Evolutionary conservation across 2,329 filamentous ascomycete species (phyloP).

Genomic region (Fusarium veterinarium): DNA sequence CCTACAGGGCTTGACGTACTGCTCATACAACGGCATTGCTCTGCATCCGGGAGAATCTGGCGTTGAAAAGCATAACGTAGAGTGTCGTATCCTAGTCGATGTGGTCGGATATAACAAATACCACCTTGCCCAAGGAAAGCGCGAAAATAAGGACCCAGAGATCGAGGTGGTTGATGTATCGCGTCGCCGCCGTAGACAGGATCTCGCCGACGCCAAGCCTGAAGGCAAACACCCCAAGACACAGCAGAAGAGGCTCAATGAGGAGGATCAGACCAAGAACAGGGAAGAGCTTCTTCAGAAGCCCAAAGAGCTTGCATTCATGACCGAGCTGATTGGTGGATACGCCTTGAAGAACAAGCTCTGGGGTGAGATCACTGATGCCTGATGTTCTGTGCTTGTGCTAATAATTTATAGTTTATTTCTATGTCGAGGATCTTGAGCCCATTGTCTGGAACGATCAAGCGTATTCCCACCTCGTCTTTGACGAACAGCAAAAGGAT

Average conservation of each 20-base stretch:
- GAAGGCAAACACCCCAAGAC: conserved; percentile 16
- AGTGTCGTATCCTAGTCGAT: conserved; percentile 56
- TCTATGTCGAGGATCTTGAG: conserved; percentile 56
- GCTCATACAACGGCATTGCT: conserved; percentile 56
- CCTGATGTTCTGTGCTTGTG: not conserved
- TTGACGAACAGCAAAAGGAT: conserved; percentile 60
- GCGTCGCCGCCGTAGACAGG: not conserved
- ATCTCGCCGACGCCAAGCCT: conserved; percentile 7
- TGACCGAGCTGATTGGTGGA: conserved; percentile 56
- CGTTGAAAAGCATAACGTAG: conserved; percentile 52
- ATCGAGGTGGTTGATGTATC: conserved; percentile 39
- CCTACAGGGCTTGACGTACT: conserved; percentile 55
- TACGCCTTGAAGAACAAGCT: conserved; percentile 60
- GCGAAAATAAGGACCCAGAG: conserved; percentile 50
- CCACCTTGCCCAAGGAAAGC: conserved; percentile 50
- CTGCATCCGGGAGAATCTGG: conserved; percentile 37
- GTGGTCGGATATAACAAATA: conserved; percentile 57
- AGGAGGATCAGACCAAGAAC: conserved; percentile 53
- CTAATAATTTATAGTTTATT: conserved; percentile 42
- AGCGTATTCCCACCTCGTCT: conserved; percentile 60
- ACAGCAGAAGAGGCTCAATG: conserved; percentile 44
- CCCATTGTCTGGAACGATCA: conserved; percentile 58
- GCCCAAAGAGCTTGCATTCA: conserved; percentile 54
- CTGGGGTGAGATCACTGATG: conserved; percentile 51
- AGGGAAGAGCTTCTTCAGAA: conserved; percentile 53